A percentile compares a stretch with the other conserved stretches of the same genome.
Evolutionary conservation across 192 early-diverging fungal genomes (phyloP).

Genomic region (Umbelopsis vinacea): DNA sequence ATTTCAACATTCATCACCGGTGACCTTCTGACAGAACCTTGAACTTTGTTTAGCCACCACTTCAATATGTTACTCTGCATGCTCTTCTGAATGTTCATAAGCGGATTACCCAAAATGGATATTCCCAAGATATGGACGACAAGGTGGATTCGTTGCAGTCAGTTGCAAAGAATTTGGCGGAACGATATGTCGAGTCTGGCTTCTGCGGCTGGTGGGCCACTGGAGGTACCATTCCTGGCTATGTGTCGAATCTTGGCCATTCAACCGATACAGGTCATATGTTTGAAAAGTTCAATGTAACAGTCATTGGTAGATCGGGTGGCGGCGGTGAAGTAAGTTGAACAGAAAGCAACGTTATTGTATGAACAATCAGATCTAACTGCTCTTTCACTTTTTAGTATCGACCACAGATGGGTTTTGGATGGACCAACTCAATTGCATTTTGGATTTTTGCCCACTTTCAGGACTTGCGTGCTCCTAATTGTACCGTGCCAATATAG

Average conservation of each 20-base stretch:
- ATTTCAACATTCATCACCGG: background rate
- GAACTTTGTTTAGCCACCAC: conserved; percentile 46
- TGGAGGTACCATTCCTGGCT: conserved; percentile 60
- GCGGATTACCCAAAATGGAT: conserved; percentile 9
- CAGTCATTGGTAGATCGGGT: conserved; percentile 50
- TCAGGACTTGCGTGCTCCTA: conserved; percentile 26
- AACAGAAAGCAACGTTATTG: background rate
- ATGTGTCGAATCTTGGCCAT: conserved; percentile 44
- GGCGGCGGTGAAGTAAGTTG: conserved; percentile 61
- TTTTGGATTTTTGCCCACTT: conserved; percentile 63
- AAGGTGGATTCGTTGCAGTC: conserved; percentile 11
- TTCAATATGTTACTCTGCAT: conserved; percentile 60
- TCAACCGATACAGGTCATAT: conserved; percentile 65
- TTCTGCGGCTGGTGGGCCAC: conserved; percentile 75
- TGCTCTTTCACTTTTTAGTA: background rate
- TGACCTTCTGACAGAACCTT: background rate
- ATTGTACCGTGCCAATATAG: conserved; percentile 27
- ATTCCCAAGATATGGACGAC: background rate
- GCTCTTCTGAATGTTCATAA: conserved; percentile 43
- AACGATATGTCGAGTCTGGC: conserved; percentile 56
- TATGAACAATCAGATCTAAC: background rate
- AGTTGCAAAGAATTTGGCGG: conserved; percentile 46
- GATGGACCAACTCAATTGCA: conserved; percentile 78
- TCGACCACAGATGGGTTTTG: conserved; percentile 65
- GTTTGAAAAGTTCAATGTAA: conserved; percentile 77